phyloP scores from a whole-genome alignment of 306 rosid genomes.

The Lotus japonicus region DNA sequence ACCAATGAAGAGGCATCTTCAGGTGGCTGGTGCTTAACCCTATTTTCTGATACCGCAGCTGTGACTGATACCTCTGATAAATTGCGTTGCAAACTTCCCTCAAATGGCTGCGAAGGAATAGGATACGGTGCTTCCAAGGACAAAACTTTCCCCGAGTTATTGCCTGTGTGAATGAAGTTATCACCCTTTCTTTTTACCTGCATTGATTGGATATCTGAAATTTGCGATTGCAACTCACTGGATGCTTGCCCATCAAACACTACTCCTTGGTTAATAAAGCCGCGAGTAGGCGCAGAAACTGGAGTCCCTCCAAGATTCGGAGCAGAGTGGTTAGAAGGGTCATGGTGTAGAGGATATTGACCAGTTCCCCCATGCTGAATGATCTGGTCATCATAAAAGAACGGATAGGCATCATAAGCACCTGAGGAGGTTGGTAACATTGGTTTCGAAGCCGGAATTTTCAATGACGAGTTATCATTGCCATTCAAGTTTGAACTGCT shows the following conservation, averaged over 20 bases:
- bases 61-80: conserved; percentile 32
- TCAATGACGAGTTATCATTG: conserved; percentile 25
- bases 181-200: conserved; percentile 33
- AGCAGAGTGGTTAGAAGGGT: conserved; percentile 11
- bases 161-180: conserved; percentile 33
- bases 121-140: conserved; percentile 28
- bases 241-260: conserved; percentile 27
- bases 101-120: conserved; percentile 27
- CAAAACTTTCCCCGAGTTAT: conserved; percentile 28
- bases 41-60: conserved; percentile 32
- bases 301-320: conserved; percentile 34
- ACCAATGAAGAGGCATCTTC: conserved; percentile 39
- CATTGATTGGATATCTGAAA: not conserved
- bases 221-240: conserved; percentile 4
- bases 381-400: conserved; percentile 37
- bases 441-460: conserved; percentile 38
- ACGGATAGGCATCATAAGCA: conserved; percentile 32
- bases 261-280: conserved; percentile 27
- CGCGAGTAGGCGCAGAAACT: conserved; percentile 21
- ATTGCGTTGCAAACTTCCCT: conserved; percentile 9
- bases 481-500: conserved; percentile 23
- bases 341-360: conserved; percentile 30
- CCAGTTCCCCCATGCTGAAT: conserved; percentile 29
- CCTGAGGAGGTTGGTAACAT: conserved; percentile 34
- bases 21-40: conserved; percentile 38